A percentile compares a stretch with the other conserved stretches of the same genome.
These are phyloP conservation scores for Auricularia sp. DNA, from an alignment of 768 basidiomycete species.

Conservation along the genomic window DNA sequence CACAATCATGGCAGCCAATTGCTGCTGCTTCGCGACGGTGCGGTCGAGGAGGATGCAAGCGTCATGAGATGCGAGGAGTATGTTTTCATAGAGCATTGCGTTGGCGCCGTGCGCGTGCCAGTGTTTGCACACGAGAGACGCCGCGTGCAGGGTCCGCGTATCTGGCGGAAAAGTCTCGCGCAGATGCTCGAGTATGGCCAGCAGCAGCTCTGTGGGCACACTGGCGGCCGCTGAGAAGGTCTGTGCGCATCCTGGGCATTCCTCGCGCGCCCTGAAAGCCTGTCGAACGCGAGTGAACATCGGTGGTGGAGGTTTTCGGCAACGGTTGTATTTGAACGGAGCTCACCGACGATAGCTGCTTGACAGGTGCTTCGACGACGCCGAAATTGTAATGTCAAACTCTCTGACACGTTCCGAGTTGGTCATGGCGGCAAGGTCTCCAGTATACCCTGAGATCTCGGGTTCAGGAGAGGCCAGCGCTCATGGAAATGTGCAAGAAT, in stretches of 20 bases:
- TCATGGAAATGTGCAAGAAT: no score
- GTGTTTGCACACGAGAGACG: neutral
- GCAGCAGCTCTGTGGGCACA: neutral
- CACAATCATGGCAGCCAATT: neutral
- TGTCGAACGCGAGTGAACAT: no score
- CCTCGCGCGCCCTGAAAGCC: neutral
- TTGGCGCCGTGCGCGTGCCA: neutral
- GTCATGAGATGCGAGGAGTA: neutral
- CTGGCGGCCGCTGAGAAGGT: neutral
- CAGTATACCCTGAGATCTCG: no score
- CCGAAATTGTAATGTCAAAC: no score
- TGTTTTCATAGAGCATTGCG: neutral
- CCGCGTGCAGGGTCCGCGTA: neutral
- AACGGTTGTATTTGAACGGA: no score
- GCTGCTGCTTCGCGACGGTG: neutral
- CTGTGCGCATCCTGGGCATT: neutral
- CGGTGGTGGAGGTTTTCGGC: no score
- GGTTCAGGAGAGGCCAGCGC: no score
- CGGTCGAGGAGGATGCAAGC: neutral
- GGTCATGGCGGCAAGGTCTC: no score
- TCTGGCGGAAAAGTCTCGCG: neutral
- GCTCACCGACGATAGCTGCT: no score
- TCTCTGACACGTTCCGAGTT: no score
- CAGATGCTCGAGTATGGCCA: neutral
- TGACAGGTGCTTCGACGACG: no score